Percentiles rank a stretch among this genome's conserved stretches.
phyloP scores from a whole-genome alignment of 2,329 filamentous ascomycete species.

The Sporothrix globosa region DNA sequence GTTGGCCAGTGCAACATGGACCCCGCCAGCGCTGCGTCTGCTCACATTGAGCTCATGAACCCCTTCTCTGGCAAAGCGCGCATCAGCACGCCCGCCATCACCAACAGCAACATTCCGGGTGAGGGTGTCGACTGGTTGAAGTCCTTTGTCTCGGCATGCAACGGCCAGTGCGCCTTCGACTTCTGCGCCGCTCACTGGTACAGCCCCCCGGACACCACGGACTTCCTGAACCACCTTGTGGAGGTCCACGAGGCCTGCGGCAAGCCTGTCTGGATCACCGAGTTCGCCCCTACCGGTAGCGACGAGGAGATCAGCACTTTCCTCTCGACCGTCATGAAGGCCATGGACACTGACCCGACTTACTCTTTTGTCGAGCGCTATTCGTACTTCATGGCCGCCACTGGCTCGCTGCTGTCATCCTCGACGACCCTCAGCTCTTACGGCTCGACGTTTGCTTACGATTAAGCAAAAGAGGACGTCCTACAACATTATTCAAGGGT shows the following conservation, averaged over 20 bases:
- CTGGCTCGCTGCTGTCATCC: constrained; percentile 49
- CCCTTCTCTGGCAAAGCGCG: constrained; percentile 56
- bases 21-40: constrained; percentile 55
- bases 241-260: constrained; percentile 52
- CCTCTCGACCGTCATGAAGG: constrained; percentile 53
- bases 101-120: constrained; percentile 57
- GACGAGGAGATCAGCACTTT: constrained; percentile 52
- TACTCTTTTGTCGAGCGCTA: constrained; percentile 58
- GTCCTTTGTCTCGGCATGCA: constrained; percentile 57
- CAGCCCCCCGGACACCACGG: constrained; percentile 51
- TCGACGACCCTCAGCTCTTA: constrained; percentile 49
- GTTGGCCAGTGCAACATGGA: constrained; percentile 61
- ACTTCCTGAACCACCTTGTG: constrained; percentile 60
- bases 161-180: constrained; percentile 57
- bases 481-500: constrained; percentile 9
- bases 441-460: constrained; percentile 55
- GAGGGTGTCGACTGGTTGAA: constrained; percentile 61
- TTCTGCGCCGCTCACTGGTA: constrained; percentile 70
- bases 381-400: constrained; percentile 59
- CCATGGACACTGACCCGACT: constrained; percentile 52
- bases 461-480: constrained; percentile 25
- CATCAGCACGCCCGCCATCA: constrained; percentile 64
- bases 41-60: constrained; percentile 60
- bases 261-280: constrained; percentile 65
- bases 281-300: constrained; percentile 60